These are phyloP conservation scores for Pseudocercospora eumusae DNA, from an alignment of 2,329 filamentous ascomycete genomes.

Conservation along the genomic window DNA sequence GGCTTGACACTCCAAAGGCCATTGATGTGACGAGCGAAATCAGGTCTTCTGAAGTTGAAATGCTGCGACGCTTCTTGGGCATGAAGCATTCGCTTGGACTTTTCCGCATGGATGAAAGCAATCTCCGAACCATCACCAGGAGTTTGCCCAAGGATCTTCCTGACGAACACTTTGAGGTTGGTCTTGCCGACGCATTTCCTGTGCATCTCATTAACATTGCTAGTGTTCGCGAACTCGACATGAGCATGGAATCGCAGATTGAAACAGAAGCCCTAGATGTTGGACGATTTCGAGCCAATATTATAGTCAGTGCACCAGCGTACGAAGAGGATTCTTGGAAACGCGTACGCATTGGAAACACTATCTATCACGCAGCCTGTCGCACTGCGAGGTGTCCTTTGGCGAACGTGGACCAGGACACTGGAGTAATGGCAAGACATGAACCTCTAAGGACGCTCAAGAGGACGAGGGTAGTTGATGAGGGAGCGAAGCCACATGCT, in stretches of 20 bases:
- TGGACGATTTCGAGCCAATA: conserved; percentile 69
- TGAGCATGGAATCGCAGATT: conserved; percentile 47
- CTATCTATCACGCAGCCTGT: conserved; percentile 58
- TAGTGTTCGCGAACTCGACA: conserved; percentile 63
- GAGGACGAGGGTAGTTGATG: conserved; percentile 35
- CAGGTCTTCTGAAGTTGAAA: conserved; percentile 58
- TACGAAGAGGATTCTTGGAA: conserved; percentile 74
- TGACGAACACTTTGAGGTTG: conserved; percentile 63
- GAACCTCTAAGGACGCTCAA: conserved; percentile 38
- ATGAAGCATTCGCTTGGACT: conserved; percentile 66
- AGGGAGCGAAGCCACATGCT: conserved; percentile 38
- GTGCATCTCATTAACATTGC: conserved; percentile 67
- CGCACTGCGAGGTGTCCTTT: conserved; percentile 70
- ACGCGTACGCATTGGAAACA: conserved; percentile 52
- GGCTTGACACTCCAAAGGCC: conserved; percentile 58
- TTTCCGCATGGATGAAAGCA: conserved; percentile 63
- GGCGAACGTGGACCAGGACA: conserved; percentile 67
- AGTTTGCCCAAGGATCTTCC: conserved; percentile 61
- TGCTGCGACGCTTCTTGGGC: conserved; percentile 67
- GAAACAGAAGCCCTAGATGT: conserved; percentile 56
- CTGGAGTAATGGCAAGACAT: conserved; percentile 47
- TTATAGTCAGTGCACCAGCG: conserved; percentile 63
- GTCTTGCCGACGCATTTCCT: conserved; percentile 72
- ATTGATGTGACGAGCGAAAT: conserved; percentile 51
- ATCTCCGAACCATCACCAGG: conserved; percentile 60